A percentile compares a stretch with the other conserved stretches of the same genome.
Evolutionary conservation across 495 filamentous ascomycete species (phyloP).

Genomic region (Cladorrhinum samala): DNA sequence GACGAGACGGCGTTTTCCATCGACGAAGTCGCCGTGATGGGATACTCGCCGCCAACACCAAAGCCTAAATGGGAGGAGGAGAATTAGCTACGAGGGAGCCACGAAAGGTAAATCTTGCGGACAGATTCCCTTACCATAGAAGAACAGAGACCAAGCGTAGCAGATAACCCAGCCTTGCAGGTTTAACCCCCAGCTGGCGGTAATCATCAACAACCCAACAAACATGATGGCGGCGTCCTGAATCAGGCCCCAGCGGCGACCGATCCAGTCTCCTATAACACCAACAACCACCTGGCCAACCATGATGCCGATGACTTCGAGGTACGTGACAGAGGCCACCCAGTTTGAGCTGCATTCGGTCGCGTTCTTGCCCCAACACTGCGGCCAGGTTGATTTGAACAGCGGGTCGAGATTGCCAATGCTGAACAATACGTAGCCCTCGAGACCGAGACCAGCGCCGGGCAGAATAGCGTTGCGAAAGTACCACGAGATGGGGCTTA

Average conservation of each 20-base stretch:
- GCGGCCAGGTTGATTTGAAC: constrained; percentile 59
- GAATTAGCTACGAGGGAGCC: neutral
- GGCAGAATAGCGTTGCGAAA: constrained; percentile 82
- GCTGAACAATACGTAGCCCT: constrained; percentile 92
- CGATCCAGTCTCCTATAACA: constrained; percentile 58
- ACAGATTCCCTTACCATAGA: constrained; percentile 72
- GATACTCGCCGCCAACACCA: constrained; percentile 90
- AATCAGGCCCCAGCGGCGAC: constrained; percentile 85
- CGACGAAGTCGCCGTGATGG: constrained; percentile 89
- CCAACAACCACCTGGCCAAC: constrained; percentile 76
- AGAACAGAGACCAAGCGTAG: constrained; percentile 83
- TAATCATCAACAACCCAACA: constrained; percentile 78
- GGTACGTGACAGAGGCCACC: constrained; percentile 71
- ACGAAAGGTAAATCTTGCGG: neutral
- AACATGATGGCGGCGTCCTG: constrained; percentile 94
- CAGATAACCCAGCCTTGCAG: constrained; percentile 89
- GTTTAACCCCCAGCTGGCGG: constrained; percentile 74
- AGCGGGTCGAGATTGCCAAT: constrained; percentile 82
- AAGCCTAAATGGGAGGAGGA: constrained; percentile 38
- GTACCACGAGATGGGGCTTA: constrained; percentile 75
- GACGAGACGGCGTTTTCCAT: constrained; percentile 87
- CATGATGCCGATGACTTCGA: constrained; percentile 86
- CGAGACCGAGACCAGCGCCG: constrained; percentile 79
- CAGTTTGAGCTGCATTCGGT: constrained; percentile 65
- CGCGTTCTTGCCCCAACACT: constrained; percentile 59